Conservation (phyloP, 306 rosid genomes). For the Nissolia schottii region DNA sequence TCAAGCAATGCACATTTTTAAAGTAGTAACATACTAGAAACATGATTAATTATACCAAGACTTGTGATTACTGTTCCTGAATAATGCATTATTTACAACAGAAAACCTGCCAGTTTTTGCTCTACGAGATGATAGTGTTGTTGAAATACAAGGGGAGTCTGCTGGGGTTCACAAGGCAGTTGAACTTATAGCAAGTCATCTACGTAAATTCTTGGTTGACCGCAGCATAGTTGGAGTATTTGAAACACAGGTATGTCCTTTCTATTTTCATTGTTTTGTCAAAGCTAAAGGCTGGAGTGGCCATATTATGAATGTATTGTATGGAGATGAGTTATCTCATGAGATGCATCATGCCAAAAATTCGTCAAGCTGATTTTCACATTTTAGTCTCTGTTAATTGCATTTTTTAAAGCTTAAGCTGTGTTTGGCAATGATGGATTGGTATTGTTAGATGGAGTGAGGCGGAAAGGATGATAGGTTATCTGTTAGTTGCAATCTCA, state of each 20-base stretch:
- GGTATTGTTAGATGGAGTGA: background rate
- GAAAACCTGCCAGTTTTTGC: conserved; percentile 53
- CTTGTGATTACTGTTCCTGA: conserved; percentile 7
- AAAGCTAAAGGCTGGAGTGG: background rate
- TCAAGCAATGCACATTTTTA: background rate
- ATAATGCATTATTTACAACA: conserved; percentile 20
- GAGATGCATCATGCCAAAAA: background rate
- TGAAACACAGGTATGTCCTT: conserved; percentile 43
- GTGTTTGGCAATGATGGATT: background rate
- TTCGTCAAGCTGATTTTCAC: conserved; percentile 1
- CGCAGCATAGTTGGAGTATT: conserved; percentile 57
- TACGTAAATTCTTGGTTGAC: conserved; percentile 56
- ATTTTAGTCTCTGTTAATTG: background rate
- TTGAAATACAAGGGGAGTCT: conserved; percentile 57
- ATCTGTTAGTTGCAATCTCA: background rate
- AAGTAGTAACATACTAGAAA: background rate
- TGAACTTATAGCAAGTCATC: conserved; percentile 51
- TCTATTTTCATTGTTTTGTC: background rate
- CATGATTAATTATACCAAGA: background rate
- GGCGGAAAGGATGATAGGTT: background rate
- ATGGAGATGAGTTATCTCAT: background rate
- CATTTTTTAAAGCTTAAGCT: background rate
- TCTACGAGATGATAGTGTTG: conserved; percentile 50
- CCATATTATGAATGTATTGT: background rate
- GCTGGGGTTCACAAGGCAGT: conserved; percentile 52